Conservation (phyloP, 108 stramenopile genomes). For the Pseudonitzschia multistriata region DNA sequence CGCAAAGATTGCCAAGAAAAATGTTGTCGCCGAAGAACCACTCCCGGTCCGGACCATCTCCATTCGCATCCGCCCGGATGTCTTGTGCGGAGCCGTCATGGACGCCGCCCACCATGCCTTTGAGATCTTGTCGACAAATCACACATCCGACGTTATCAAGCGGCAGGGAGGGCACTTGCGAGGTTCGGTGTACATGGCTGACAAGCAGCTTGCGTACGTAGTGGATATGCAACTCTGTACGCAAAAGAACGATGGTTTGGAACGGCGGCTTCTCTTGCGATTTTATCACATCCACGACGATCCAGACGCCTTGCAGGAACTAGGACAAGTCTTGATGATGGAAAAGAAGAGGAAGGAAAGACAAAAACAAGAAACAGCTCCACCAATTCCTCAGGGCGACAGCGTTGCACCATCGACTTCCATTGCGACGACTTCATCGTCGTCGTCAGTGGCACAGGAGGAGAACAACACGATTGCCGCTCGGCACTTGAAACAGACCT, state of each 20-base stretch:
- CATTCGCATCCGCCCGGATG: conserved; percentile 83
- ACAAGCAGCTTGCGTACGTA: conserved; percentile 48
- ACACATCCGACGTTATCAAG: conserved; percentile 36
- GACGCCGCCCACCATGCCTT: conserved; percentile 48
- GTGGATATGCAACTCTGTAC: conserved; percentile 81
- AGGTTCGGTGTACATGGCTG: conserved; percentile 24
- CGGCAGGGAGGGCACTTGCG: conserved; percentile 68
- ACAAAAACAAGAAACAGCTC: conserved; percentile 3
- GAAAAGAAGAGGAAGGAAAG: conserved; percentile 21
- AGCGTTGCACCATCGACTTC: not conserved
- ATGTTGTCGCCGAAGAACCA: conserved; percentile 27
- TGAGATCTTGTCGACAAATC: conserved; percentile 21
- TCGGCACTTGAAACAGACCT: conserved; percentile 37
- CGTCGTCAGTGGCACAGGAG: not conserved
- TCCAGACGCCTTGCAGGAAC: conserved; percentile 44
- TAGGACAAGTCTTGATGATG: conserved; percentile 28
- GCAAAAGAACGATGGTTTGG: conserved; percentile 52
- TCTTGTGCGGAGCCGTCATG: conserved; percentile 75
- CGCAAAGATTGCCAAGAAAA: not conserved
- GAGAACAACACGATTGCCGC: conserved; percentile 9
- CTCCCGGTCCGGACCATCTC: conserved; percentile 71
- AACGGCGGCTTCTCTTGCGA: conserved; percentile 61
- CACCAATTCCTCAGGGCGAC: not conserved
- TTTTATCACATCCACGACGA: conserved; percentile 64
- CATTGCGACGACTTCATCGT: not conserved